Base-by-base conservation (phyloP, 2,329 filamentous ascomycete species). In the Phialocephala sp. region DNA sequence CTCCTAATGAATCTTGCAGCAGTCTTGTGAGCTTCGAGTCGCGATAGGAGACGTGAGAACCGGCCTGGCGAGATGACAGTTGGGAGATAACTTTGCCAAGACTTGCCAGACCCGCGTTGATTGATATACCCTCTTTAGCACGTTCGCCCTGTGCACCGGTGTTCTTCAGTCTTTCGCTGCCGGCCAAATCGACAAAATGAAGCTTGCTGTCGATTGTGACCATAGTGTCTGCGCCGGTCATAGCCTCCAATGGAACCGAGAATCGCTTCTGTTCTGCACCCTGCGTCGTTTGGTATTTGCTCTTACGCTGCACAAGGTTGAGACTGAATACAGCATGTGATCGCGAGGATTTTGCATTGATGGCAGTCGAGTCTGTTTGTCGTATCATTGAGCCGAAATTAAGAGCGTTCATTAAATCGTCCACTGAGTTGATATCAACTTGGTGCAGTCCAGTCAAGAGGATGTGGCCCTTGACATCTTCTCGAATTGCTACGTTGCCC, bases 81-180 rank as follows among this genome's bases (percentile, higher is more conserved):
- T 99, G 95, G 39, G 95, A 97, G 75, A 99, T 99, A 78, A 99
- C 95, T 79, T 99, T 99, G 76, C 95, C 95, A 32, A 99, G 83
- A 67, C 94, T 94, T 59, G 95, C 95, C 67, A 99, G 86, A 66
- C 95, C 95, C 45, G 92, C 95, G 75, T 99, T 99, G 83, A 99
- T 99, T 14, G 94, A 97, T 66, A 99, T 99, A 72, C 95, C 95
- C 79, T 99, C 95, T 77, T 89, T 94, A 45, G 95, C 95, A 64
- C 95, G 87, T 73, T 98, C 95, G 52, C 95, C 95, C 69, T 97
- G 94, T 0, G 95, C 95, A 39, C 93, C 93, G 0, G 95, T 99
- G 74, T 99, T 98, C 81, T 99, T 99, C 74, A 99, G 82, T 72
- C 95, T 88, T 80, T 99, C 95, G 77, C 95, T 98, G 70, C 95